Conservation (phyloP, 2,329 filamentous ascomycete genomes). For the Beauveria sp. region DNA sequence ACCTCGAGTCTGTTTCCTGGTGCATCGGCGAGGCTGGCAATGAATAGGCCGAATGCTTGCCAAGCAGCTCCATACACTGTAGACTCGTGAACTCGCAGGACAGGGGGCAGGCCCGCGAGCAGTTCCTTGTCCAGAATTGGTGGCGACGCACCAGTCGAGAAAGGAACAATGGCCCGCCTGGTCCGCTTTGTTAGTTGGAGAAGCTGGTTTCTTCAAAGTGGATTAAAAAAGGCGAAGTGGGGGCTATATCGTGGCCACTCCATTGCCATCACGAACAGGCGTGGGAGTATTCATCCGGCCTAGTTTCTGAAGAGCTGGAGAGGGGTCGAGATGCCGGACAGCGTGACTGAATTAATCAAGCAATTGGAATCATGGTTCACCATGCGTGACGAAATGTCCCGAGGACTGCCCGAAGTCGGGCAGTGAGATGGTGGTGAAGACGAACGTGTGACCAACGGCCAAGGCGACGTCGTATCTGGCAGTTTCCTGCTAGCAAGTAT, state of each 20-base stretch:
- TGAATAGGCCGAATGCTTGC: not conserved
- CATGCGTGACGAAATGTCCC: not conserved
- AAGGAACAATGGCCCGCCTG: not conserved
- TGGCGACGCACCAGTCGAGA: not conserved
- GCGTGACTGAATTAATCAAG: not conserved
- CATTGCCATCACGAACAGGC: not conserved
- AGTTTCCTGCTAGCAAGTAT: not conserved
- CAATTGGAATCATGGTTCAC: not conserved
- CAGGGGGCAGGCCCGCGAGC: not conserved
- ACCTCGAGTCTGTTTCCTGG: not conserved
- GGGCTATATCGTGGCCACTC: slow-evolving; percentile 2
- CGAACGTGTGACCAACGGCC: not conserved
- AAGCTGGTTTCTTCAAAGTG: not conserved
- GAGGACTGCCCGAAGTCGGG: not conserved
- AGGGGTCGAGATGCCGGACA: not conserved
- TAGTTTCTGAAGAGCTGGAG: not conserved
- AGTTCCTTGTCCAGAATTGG: not conserved
- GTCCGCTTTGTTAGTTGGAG: not conserved
- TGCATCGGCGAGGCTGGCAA: not conserved
- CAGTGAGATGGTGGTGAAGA: not conserved
- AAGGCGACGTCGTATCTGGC: not conserved
- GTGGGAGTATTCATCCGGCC: not conserved
- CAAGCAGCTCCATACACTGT: not conserved
- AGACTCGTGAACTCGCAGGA: not conserved
- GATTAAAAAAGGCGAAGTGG: not conserved